Percentiles rank a stretch among this genome's conserved stretches.
phyloP scores from a whole-genome alignment of 306 rosid genomes.

The Vicia sativa region DNA sequence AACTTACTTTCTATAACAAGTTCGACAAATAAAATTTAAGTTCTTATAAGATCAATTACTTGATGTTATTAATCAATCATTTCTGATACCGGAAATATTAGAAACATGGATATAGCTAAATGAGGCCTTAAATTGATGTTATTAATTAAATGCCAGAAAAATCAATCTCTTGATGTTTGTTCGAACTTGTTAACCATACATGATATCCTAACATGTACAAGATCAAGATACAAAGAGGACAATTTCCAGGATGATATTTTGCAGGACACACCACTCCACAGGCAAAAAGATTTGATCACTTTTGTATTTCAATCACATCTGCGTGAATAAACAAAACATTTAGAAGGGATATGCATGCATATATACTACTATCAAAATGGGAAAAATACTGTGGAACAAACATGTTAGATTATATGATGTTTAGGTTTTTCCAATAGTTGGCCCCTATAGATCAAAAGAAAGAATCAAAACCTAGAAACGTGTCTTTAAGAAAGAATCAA shows the following conservation, averaged over 20 bases:
- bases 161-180: constrained; percentile 38
- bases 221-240: constrained; percentile 34
- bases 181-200: constrained; percentile 47
- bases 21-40: background rate
- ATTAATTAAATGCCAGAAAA: constrained; percentile 35
- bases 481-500: constrained; percentile 34
- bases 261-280: constrained; percentile 34
- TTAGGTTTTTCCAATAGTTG: constrained; percentile 11
- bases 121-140: constrained; percentile 17
- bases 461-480: constrained; percentile 24
- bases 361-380: constrained; percentile 9
- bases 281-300: constrained; percentile 11
- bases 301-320: constrained; percentile 50
- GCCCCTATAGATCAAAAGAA: constrained; percentile 26
- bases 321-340: constrained; percentile 35
- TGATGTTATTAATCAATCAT: background rate
- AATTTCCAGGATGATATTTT: constrained; percentile 38
- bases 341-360: constrained; percentile 19
- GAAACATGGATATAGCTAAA: background rate
- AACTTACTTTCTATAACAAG: background rate
- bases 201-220: constrained; percentile 47
- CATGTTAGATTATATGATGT: background rate
- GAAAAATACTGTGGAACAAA: constrained; percentile 6
- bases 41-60: background rate
- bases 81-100: background rate